Conservation (phyloP, 495 filamentous ascomycete species). For the Acidomyces sp. region DNA sequence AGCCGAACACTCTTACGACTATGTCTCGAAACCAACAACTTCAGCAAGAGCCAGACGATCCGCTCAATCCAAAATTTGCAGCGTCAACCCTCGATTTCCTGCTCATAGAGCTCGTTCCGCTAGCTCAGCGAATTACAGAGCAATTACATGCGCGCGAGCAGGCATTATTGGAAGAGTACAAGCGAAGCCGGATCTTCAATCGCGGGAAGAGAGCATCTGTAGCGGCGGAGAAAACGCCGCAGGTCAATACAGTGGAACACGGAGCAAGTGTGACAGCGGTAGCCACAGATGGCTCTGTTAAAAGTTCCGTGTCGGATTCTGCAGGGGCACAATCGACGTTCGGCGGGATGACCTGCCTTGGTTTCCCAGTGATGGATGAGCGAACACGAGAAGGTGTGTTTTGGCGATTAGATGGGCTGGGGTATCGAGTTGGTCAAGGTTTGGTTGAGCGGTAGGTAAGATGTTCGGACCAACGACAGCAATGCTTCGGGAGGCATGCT, state of each 20-base stretch:
- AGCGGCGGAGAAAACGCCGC: conserved; percentile 2
- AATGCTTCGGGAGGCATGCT: no score
- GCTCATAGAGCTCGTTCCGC: conserved; percentile 89
- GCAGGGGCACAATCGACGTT: conserved; percentile 5
- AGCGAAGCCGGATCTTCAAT: conserved; percentile 12
- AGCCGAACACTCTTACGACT: no score
- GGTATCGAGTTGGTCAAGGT: conserved; percentile 86
- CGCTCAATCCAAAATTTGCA: conserved; percentile 60
- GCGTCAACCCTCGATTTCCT: conserved; percentile 81
- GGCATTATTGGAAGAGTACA: conserved; percentile 24
- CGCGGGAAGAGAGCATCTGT: conserved; percentile 6
- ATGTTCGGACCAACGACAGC: conserved; percentile 7
- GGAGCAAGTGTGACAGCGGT: not conserved
- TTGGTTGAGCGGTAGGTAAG: conserved; percentile 70
- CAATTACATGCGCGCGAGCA: conserved; percentile 37
- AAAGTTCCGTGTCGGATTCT: conserved; percentile 1
- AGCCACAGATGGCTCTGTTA: not conserved
- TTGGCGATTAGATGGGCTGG: conserved; percentile 68
- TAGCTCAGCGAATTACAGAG: conserved; percentile 61
- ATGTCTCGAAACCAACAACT: no score
- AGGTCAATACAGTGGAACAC: not conserved
- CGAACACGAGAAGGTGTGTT: conserved; percentile 71
- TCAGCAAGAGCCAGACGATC: no score
- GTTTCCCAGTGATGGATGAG: conserved; percentile 43
- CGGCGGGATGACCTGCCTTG: conserved; percentile 8